Evolutionary conservation across 192 early-diverging fungal species (phyloP).

Genomic region (Entomortierella lignicola): DNA sequence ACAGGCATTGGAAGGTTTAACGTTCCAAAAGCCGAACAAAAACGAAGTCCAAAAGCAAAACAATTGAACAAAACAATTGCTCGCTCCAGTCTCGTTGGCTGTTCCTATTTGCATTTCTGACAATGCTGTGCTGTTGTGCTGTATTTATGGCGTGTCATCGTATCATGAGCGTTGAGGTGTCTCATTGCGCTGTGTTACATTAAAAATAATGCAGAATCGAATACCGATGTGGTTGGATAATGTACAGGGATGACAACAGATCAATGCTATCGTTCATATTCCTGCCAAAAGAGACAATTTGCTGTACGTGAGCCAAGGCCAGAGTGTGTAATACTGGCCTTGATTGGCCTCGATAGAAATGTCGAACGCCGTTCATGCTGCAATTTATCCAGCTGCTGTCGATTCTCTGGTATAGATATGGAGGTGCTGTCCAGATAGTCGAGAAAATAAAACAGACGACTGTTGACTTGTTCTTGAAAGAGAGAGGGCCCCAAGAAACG

Average conservation of each 20-base stretch:
- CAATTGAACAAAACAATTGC: background rate
- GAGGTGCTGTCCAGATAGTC: background rate
- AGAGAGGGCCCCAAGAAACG: slow-evolving; percentile 2
- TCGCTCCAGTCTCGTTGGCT: slow-evolving; percentile 10
- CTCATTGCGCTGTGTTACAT: background rate
- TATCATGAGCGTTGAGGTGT: background rate
- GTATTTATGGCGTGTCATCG: background rate
- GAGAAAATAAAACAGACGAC: background rate
- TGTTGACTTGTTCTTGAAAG: slow-evolving; percentile 1
- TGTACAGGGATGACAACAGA: too few species aligned
- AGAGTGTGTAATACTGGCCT: background rate
- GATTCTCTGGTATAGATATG: too few species aligned
- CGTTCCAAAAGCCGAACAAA: slow-evolving; percentile 23
- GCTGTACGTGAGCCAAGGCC: too few species aligned
- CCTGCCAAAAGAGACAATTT: too few species aligned
- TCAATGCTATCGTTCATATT: too few species aligned
- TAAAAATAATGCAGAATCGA: too few species aligned
- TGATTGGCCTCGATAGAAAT: too few species aligned
- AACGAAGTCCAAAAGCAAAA: slow-evolving; percentile 2
- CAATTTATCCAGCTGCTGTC: too few species aligned
- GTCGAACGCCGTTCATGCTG: too few species aligned
- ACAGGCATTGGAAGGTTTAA: slow-evolving; percentile 34
- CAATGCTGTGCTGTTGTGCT: slow-evolving; percentile 33
- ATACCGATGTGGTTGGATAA: too few species aligned
- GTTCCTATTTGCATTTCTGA: slow-evolving; percentile 36